A percentile compares a stretch with the other conserved stretches of the same genome.
These are phyloP conservation scores for Trypanosoma melophagium DNA, from an alignment of 208 protist genomes.

Conservation along the genomic window DNA sequence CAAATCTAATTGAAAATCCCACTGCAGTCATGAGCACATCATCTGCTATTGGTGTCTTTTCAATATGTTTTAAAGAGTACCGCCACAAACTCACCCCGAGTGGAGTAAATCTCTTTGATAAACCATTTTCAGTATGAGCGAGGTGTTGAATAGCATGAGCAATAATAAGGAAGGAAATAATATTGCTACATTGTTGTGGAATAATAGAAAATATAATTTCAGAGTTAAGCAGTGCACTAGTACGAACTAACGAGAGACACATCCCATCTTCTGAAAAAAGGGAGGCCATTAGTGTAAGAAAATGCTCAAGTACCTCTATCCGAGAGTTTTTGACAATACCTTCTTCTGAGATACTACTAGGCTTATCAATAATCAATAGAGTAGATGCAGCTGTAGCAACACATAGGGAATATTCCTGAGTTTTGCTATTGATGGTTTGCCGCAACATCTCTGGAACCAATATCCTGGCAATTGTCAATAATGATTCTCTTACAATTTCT, in stretches of 20 bases:
- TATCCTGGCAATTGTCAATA: constrained; percentile 15
- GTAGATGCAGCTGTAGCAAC: constrained; percentile 15
- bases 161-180: constrained; percentile 21
- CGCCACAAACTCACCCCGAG: constrained; percentile 28
- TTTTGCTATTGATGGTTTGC: neutral
- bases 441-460: constrained; percentile 15
- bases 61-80: constrained; percentile 29
- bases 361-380: constrained; percentile 12
- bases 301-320: constrained; percentile 7
- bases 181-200: constrained; percentile 14
- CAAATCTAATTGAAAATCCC: constrained; percentile 34
- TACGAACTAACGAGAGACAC: constrained; percentile 17
- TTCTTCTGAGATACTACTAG: neutral
- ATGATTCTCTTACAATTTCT: constrained; percentile 11
- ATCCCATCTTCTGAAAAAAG: constrained; percentile 31
- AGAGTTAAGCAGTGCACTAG: constrained; percentile 4
- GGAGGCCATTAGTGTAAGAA: constrained; percentile 12
- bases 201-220: constrained; percentile 1
- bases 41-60: constrained; percentile 14
- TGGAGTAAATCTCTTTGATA: constrained; percentile 18
- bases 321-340: neutral
- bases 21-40: constrained; percentile 15
- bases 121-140: constrained; percentile 11
- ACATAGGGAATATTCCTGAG: constrained; percentile 5
- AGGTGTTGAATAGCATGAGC: constrained; percentile 25